Percentiles rank a stretch among this genome's conserved stretches.
phyloP scores from a whole-genome alignment of 2,329 filamentous ascomycete genomes.

The Exophiala viscosa region DNA sequence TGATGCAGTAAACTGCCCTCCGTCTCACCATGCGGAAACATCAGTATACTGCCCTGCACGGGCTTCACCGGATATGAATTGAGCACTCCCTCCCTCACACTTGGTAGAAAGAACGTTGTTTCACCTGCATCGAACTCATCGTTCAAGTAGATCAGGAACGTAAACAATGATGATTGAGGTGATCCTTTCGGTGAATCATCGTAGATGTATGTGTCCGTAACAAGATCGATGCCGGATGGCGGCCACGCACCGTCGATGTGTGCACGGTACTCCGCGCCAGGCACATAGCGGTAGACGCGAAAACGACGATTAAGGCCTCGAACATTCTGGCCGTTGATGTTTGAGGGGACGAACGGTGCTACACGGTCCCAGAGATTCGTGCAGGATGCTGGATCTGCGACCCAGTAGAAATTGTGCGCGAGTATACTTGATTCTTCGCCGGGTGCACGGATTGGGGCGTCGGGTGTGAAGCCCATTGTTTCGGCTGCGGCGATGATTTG shows the following conservation, averaged over 20 bases:
- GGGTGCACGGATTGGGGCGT: conserved; percentile 59
- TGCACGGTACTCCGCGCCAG: conserved; percentile 66
- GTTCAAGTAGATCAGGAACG: conserved; percentile 66
- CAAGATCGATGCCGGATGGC: conserved; percentile 59
- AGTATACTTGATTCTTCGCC: conserved; percentile 56
- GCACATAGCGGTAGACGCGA: conserved; percentile 68
- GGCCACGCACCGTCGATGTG: conserved; percentile 73
- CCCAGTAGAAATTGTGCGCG: conserved; percentile 72
- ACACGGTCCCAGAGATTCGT: conserved; percentile 62
- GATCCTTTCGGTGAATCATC: conserved; percentile 58
- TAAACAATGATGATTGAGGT: conserved; percentile 65
- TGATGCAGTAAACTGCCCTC: conserved; percentile 65
- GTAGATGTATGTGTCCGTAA: conserved; percentile 59
- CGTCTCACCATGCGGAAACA: conserved; percentile 68
- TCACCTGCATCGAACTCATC: conserved; percentile 70
- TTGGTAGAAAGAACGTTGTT: conserved; percentile 68
- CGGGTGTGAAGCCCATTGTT: conserved; percentile 62
- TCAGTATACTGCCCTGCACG: conserved; percentile 63
- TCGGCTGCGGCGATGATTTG: conserved; percentile 66
- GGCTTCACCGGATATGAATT: conserved; percentile 68
- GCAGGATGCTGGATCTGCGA: conserved; percentile 61
- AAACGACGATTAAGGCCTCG: conserved; percentile 67
- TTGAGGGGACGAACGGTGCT: conserved; percentile 53
- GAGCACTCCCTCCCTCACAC: conserved; percentile 59
- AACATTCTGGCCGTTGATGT: conserved; percentile 54